Base-by-base conservation (phyloP, 148 eudicot species). In the Fagopyrum homotropicum region DNA sequence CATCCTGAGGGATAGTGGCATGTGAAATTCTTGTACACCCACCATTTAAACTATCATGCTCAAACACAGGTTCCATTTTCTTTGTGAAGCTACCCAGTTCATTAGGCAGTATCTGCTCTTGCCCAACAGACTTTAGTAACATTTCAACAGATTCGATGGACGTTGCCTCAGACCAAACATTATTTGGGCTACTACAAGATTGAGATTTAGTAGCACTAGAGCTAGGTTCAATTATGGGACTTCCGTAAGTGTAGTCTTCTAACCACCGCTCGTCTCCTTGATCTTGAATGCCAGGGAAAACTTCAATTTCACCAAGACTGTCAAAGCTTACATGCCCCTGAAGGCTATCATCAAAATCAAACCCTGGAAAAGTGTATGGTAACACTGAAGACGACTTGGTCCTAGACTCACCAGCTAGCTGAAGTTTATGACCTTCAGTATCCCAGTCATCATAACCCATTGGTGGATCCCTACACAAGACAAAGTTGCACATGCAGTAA, bases 141-240 rank as follows among this genome's bases (percentile, higher is more conserved):
- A 91, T 88, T 82, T 91, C 97, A 83, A 93, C 98, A 78, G 98
- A 91, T 79, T 93, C 98, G 52, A 90, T 85, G 69, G 98, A 95
- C 77, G 99, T 89, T 73, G 99, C 99, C 90, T 95, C 99, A 80
- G 92, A 95, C 99, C 99, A 95, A 76, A 95, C 99, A 85, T 95
- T 88, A 75, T 84, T 85, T 75, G 81, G 82, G 81, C 96, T 86
- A 69, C 88, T 80, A 73, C 86, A 81, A 73, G 93, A 83, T 73
- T 97, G 89, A 73, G 97, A 88, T 75, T 88, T 93, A 35, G 96
- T 73, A 35, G 96, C 93, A 89, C 85, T 76, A 69, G 98, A 83
- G 81, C 86, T 86, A 78, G 90, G 90, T 83, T 86, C 90, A 83
- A 93, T 89, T 76, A 86, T 92, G 77, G 84, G 86, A 85, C 84